Evolutionary conservation across 2,329 filamentous ascomycete species (phyloP), one percentile per base, ranked within the genome.

Genomic region (Juglanconis oblonga): DNA sequence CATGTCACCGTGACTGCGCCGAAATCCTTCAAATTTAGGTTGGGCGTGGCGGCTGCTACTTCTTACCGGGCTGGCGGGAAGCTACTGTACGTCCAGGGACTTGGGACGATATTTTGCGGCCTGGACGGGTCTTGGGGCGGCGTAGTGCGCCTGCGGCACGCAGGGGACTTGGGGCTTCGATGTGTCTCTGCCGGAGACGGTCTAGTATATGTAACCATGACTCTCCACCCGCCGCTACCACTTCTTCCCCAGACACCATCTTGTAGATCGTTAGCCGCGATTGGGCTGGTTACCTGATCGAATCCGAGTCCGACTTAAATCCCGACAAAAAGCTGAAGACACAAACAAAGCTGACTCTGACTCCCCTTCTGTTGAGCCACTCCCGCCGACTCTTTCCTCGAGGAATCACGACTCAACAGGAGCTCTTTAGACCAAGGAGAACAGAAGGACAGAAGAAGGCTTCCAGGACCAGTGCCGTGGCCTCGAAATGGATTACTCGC

Each of bases 401-500:
- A 57, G 42, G n/a, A 51, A 44, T 14, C 40, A 31, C 38, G 13
- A 56, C 40, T n/a, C 29, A 17, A 17, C 57, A 5, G 5, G 17
- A 38, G 35, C 32, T 29, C 32, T 10, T 24, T 24, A 24, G 24
- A 2, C 2, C 2, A 24, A 24, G 24, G 24, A 24, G 24, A 24
- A 57, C 14, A 53, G 33, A 36, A 14, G 29, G 14, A 24, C 38
- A 13, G 38, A 36, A 11, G 17, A 45, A 47, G 11, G 24, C n/a
- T 14, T 48, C 40, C 24, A 11, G 31, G 14, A 31, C 13, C 3
- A 48, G 45, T 38, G 47, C 48, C 31, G n/a, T 32, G 14, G 51
- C 11, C 13, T 36, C 33, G 44, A 61, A 56, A 85, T 85, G 82
- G 81, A 85, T 69, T 85, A 80, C 71, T 75, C 79, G 51, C 48